Base-by-base conservation (phyloP, 352 stramenopile species). In the Phytopythium oedochilum region DNA sequence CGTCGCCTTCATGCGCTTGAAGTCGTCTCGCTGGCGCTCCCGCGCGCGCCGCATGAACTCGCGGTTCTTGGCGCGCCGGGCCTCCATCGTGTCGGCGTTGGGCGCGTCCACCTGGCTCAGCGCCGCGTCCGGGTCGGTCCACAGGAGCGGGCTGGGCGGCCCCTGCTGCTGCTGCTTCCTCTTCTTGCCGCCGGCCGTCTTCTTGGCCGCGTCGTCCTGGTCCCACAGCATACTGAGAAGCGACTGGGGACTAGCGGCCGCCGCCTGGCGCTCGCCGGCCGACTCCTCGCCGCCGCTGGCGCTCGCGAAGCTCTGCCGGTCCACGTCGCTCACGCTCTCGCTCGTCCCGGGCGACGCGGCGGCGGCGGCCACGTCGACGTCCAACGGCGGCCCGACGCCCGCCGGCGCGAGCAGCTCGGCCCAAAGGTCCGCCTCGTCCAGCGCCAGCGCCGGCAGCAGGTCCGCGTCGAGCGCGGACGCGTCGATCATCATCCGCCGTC, bases 11-110 rank as follows among this genome's bases (percentile, higher is more conserved):
- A 71, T 71, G 3, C 50, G 34, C 5, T 68, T 38, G 28, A 68
- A 48, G 31, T 68, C 52, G 9, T 70, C 55, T 15, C 56, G 54
- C 59, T 74, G 61, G 2, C 59, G 61, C 49, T 74, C 62, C 6
- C 66, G 57, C 35, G 66, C 64, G 36, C 59, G 59, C 12, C 59
- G 62, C 62, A 71, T 74, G 44, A 48, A 74, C 39, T 70, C 66
- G 23, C 66, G 61, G 52, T 73, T 73, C 44, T 64, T 65, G 42
- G 62, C 64, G 52, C 66, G 66, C 15, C 66, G 66, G 34, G 62
- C 55, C 48, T 74, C 62, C 17, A 71, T 43, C 23, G 64, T 61
- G 5, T 57, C 48, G 5, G 61, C 53, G 43, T 69, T 73, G 3
- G 61, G 65, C 38, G 56, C 58, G 45, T 61, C 52, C 29, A 67